Base-by-base conservation (phyloP, 148 eudicot genomes). In the Fallopia convolvulus region DNA sequence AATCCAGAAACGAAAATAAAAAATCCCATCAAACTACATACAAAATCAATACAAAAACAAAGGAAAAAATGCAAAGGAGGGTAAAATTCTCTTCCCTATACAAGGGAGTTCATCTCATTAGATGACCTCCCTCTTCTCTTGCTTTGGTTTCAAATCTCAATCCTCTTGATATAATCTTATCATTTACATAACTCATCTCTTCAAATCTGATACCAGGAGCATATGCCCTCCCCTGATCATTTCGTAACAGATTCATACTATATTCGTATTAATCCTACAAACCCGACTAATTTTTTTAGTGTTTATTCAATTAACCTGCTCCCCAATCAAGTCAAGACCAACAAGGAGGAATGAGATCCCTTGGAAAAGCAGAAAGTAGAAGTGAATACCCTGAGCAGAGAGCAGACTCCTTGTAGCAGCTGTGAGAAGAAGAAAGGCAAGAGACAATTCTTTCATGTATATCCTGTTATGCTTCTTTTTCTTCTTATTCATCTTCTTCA, bases 321-420 rank as follows among this genome's bases (percentile, higher is more conserved):
- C 83, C 4, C 83, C 83, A 11, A 81, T 81, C 77, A 81, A 74
- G 41, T 81, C 83, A 6, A 81, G 74, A 8, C 83, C 83, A 47
- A 81, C 83, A 42, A 81, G 77, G 52, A 81, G 42, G 46, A 81
- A 81, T 18, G 83, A 77, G 30, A 81, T 11, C 4, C 83, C 80
- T 50, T 81, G 83, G 47, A 81, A 81, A 41, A 81, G 80, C 77
- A 81, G 50, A 74, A 77, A 81, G 74, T 81, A 81, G 44, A 81
- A 81, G 65, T 81, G 83, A 49, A 81, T 77, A 20, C 83, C 83
- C 32, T 81, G 83, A n/a, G 80, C 77, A 15, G 83, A 78, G 18
- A 81, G 61, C 23, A 81, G 65, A 47, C 83, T 81, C 44, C 83
- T 77, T 0, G 75, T 74, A 10, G 83, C 52, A 36, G 83, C 83